A percentile compares a stretch with the other conserved stretches of the same genome.
Evolutionary conservation across 2,329 filamentous ascomycete genomes (phyloP).

Genomic region (Trichoderma sp.): DNA sequence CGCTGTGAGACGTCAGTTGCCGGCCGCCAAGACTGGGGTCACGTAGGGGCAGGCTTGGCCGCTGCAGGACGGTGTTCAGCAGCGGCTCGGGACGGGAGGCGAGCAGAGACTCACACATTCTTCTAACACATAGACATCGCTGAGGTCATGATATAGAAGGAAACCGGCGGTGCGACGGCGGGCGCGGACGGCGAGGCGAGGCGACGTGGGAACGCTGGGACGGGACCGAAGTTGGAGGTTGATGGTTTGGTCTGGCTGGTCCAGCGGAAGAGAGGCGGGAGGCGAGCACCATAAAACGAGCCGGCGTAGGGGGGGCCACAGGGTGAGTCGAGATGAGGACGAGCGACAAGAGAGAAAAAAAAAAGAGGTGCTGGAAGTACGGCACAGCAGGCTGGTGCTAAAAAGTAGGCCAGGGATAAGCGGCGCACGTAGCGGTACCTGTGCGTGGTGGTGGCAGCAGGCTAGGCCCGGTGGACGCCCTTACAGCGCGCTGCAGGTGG

Average conservation of each 20-base stretch:
- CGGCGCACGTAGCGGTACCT: background rate
- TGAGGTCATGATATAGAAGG: slow-evolving; percentile 42
- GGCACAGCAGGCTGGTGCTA: background rate
- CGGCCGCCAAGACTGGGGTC: slow-evolving; percentile 33
- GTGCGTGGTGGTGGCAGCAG: background rate
- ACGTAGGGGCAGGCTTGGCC: slow-evolving; percentile 29
- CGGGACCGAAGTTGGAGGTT: background rate
- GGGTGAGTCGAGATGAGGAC: slow-evolving; percentile 20
- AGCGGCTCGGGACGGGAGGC: slow-evolving; percentile 21
- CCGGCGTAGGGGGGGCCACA: slow-evolving; percentile 16
- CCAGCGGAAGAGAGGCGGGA: background rate
- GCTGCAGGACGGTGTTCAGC: slow-evolving; percentile 22
- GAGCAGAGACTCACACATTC: slow-evolving; percentile 46
- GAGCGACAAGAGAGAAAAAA: background rate
- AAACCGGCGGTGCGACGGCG: slow-evolving; percentile 39
- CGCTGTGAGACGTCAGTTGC: slow-evolving; percentile 47
- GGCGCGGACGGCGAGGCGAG: background rate
- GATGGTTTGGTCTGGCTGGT: background rate
- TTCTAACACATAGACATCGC: slow-evolving; percentile 45
- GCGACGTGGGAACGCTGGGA: background rate
- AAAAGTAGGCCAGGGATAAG: slow-evolving; percentile 20
- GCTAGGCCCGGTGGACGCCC: background rate
- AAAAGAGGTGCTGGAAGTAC: background rate
- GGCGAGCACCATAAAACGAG: slow-evolving; percentile 12
- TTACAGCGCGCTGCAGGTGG: background rate